Base-by-base conservation (phyloP, 2,329 filamentous ascomycete genomes). In the Escovopsis sp. region DNA sequence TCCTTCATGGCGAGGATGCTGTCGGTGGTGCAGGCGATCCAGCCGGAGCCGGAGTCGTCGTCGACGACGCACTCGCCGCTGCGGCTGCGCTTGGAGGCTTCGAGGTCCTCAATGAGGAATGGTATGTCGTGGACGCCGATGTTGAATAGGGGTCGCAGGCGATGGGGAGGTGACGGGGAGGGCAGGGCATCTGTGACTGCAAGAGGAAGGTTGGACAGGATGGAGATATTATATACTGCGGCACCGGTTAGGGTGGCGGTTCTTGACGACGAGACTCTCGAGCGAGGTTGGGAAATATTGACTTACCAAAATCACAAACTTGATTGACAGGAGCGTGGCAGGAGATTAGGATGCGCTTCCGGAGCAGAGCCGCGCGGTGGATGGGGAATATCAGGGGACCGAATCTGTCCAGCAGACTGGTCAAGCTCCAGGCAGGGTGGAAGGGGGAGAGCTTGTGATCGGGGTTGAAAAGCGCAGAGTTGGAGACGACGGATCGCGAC, bases 11-110 rank as follows among this genome's bases (percentile, higher is more conserved):
- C 79, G 12, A 98, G 71, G 44, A 98, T 91, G 54, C 84, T 89
- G 62, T 98, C 91, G 2, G 89, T 96, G 3, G 89, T 95, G 60
- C 88, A 95, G 11, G 89, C 91, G 45, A 94, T 80, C 87, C 88
- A 98, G 33, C 87, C 84, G 12, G 71, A 63, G 29, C 70, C 70
- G 20, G 62, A 57, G 35, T 75, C 69, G 20, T 68, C 70, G 31
- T 62, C 59, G 13, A 60, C 54, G 10, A 59, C 57, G 35, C 57
- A 57, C 37, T 61, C 57, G 35, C 63, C 57, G 35, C 52, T 54
- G 30, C 59, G 54, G 7, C 50, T 46, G n/a, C 56, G 58, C 54
- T 64, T 66, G 38, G 60, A 61, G 2, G 64, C 63, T 20, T 68
- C 64, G n/a, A 70, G 69, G 47, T 82, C 71, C 43, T 76, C 68